These are phyloP conservation scores for Arthrobotrys conoides DNA, from an alignment of 2,329 filamentous ascomycete genomes.

Conservation along the genomic window DNA sequence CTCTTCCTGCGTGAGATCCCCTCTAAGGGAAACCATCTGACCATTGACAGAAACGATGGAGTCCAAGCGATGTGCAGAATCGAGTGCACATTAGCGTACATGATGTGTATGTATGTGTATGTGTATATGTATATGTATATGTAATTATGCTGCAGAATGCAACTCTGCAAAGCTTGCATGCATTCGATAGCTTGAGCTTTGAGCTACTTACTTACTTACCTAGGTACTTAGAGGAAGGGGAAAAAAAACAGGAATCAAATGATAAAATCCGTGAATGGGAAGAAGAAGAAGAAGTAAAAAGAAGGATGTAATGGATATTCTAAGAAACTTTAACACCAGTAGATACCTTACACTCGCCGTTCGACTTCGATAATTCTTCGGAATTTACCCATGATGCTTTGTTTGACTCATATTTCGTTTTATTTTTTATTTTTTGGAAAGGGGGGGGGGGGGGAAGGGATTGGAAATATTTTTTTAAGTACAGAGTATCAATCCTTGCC, in stretches of 20 bases:
- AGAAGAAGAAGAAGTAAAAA: not conserved
- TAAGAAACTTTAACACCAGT: not conserved
- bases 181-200: constrained; percentile 12
- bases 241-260: not conserved
- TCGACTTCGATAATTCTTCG: not conserved
- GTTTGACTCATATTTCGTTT: constrained; percentile 2
- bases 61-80: constrained; percentile 55
- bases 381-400: not conserved
- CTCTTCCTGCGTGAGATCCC: constrained; percentile 12
- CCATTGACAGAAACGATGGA: constrained; percentile 46
- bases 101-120: constrained; percentile 12
- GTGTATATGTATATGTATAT: constrained; percentile 39
- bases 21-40: constrained; percentile 41
- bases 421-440: no score
- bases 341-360: not conserved
- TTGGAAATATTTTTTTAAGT: no score
- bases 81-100: constrained; percentile 36
- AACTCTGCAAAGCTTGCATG: constrained; percentile 17
- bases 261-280: not conserved
- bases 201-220: no score
- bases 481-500: not conserved
- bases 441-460: no score
- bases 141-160: constrained; percentile 40
- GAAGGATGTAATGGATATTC: no score
- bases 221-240: no score